These are phyloP conservation scores for Naumovozyma baii DNA, from an alignment of 805 yeast species.

Conservation along the genomic window DNA sequence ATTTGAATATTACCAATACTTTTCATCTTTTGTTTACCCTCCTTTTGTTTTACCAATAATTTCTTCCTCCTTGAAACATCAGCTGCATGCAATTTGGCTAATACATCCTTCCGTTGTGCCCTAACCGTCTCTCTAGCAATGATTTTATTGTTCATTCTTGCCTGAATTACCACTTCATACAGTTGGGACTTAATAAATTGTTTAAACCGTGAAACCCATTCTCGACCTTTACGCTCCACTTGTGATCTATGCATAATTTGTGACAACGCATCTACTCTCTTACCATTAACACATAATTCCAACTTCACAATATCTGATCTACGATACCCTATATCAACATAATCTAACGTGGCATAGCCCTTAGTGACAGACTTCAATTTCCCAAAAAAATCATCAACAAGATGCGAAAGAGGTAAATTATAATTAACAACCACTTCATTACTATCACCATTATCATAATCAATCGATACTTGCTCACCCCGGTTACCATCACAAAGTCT, in stretches of 20 bases:
- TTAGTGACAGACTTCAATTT: slow-evolving; percentile 79
- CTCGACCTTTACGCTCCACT: slow-evolving; percentile 61
- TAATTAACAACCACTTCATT: slow-evolving; percentile 68
- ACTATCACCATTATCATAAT: slow-evolving; percentile 37
- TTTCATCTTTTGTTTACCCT: slow-evolving; percentile 76
- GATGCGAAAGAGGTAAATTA: slow-evolving; percentile 73
- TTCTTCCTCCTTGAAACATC: slow-evolving; percentile 87
- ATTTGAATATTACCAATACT: slow-evolving; percentile 69
- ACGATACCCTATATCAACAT: slow-evolving; percentile 85
- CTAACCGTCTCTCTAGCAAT: slow-evolving; percentile 89
- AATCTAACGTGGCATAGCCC: slow-evolving; percentile 91
- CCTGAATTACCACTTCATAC: slow-evolving; percentile 89
- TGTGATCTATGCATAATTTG: slow-evolving; percentile 81
- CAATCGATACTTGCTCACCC: slow-evolving; percentile 73
- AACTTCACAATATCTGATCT: slow-evolving; percentile 74
- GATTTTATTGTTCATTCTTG: slow-evolving; percentile 69
- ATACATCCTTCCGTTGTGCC: slow-evolving; percentile 90
- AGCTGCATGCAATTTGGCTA: slow-evolving; percentile 86
- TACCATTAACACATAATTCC: slow-evolving; percentile 83
- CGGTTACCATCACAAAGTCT: slow-evolving; percentile 75
- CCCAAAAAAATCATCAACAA: slow-evolving; percentile 94
- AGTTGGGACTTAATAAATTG: slow-evolving; percentile 72
- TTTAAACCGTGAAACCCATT: slow-evolving; percentile 75
- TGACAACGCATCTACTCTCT: slow-evolving; percentile 82
- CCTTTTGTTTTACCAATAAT: slow-evolving; percentile 78